phyloP scores from a whole-genome alignment of 208 protist species.

The Acanthamoeba castellanii region DNA sequence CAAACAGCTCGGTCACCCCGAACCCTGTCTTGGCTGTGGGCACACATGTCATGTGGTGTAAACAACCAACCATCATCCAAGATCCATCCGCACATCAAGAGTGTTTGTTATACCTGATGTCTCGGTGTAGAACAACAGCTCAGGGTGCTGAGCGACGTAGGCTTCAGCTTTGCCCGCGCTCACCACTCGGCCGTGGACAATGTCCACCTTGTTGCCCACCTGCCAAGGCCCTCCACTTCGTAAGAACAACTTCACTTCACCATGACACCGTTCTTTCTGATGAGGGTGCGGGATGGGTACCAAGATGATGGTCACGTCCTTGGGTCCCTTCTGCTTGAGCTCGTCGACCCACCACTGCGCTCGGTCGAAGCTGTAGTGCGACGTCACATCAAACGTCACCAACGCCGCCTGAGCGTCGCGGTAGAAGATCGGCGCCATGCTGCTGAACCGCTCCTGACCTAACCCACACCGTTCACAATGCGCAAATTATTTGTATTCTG shows the following conservation, averaged over 20 bases:
- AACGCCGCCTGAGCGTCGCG: neutral
- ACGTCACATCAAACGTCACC: constrained; percentile 16
- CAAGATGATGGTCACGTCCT: neutral
- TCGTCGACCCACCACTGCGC: constrained; percentile 39
- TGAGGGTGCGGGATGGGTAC: neutral
- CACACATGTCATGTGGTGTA: neutral
- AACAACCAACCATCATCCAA: neutral
- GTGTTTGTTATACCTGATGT: neutral
- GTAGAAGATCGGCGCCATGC: neutral
- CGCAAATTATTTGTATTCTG: neutral
- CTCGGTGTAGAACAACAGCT: constrained; percentile 14
- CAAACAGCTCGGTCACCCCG: neutral
- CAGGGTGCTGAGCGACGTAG: neutral
- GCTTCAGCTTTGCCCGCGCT: neutral
- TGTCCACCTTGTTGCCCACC: constrained; percentile 52
- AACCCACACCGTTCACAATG: neutral
- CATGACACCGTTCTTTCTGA: neutral
- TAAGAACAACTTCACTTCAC: neutral
- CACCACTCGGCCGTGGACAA: neutral
- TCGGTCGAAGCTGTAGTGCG: constrained; percentile 4
- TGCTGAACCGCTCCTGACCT: constrained; percentile 19
- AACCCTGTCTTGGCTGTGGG: constrained; percentile 16
- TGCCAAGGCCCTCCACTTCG: neutral
- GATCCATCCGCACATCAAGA: neutral
- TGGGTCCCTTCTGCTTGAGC: neutral